Conservation (phyloP, 805 yeast genomes). For the Metschnikowia drakensbergensis region DNA sequence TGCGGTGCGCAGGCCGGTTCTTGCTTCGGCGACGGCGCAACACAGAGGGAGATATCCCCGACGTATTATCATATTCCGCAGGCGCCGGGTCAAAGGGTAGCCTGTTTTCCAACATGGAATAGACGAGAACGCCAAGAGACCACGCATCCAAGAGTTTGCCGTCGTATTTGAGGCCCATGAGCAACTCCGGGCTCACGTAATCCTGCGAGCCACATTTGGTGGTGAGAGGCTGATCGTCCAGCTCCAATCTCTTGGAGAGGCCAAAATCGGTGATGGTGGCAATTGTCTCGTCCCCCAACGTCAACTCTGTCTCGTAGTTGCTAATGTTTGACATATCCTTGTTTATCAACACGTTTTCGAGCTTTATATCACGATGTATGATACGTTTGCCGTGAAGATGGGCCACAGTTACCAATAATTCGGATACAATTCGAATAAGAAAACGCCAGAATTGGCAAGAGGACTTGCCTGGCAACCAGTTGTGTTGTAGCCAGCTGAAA, state of each 20-base stretch:
- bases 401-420: conserved; percentile 60
- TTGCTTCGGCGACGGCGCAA: conserved; percentile 40
- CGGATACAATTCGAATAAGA: conserved; percentile 62
- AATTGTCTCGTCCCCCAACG: conserved; percentile 25
- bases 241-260: conserved; percentile 64
- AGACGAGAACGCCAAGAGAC: conserved; percentile 92
- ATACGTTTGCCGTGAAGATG: conserved; percentile 66
- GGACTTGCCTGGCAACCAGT: conserved; percentile 15
- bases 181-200: conserved; percentile 89
- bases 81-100: conserved; percentile 91
- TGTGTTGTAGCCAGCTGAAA: conserved; percentile 51
- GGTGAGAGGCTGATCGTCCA: conserved; percentile 58
- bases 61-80: conserved; percentile 28
- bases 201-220: conserved; percentile 97
- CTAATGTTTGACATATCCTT: conserved; percentile 5
- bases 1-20: conserved; percentile 74
- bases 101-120: conserved; percentile 77
- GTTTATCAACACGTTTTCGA: conserved; percentile 72
- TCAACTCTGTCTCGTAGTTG: conserved; percentile 8
- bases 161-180: conserved; percentile 87
- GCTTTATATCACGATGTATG: conserved; percentile 88
- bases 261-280: conserved; percentile 86
- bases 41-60: conserved; percentile 39
- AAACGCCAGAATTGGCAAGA: conserved; percentile 40
- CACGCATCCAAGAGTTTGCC: conserved; percentile 91